Conservation (phyloP, 208 protist genomes). For the Trypanosoma mega region DNA sequence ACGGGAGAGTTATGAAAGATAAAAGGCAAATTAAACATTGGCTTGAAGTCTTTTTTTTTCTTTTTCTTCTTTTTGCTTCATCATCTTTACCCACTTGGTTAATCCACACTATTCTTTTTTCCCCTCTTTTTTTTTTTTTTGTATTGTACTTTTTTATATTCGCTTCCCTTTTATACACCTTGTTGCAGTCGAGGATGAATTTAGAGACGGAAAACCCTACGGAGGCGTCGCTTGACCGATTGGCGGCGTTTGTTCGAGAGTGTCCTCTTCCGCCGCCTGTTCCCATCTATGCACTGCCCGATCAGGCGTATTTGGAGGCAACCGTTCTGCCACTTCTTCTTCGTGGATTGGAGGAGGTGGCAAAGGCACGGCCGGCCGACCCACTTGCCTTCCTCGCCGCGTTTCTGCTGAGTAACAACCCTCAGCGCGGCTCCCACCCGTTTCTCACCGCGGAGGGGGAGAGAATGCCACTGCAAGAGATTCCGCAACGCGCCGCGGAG, state of each 20-base stretch:
- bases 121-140: no score
- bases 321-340: constrained; percentile 78
- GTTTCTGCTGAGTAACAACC: constrained; percentile 84
- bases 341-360: constrained; percentile 76
- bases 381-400: constrained; percentile 81
- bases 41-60: no score
- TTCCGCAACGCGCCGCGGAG: constrained; percentile 30
- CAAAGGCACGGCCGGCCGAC: constrained; percentile 57
- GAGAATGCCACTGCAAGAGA: constrained; percentile 36
- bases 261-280: constrained; percentile 18
- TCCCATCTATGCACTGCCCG: constrained; percentile 69
- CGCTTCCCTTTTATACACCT: no score
- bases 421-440: constrained; percentile 43
- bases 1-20: no score
- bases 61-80: no score
- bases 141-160: no score
- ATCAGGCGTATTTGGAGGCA: constrained; percentile 73
- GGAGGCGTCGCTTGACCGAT: constrained; percentile 12
- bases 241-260: constrained; percentile 23
- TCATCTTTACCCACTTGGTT: no score
- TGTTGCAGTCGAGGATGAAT: constrained; percentile 1
- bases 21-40: no score
- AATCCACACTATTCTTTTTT: no score
- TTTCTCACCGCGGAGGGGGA: constrained; percentile 30
- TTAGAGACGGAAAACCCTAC: background rate